Evolutionary conservation across 2,329 filamentous ascomycete genomes (phyloP).

Genomic region (Cladosporium sp.): DNA sequence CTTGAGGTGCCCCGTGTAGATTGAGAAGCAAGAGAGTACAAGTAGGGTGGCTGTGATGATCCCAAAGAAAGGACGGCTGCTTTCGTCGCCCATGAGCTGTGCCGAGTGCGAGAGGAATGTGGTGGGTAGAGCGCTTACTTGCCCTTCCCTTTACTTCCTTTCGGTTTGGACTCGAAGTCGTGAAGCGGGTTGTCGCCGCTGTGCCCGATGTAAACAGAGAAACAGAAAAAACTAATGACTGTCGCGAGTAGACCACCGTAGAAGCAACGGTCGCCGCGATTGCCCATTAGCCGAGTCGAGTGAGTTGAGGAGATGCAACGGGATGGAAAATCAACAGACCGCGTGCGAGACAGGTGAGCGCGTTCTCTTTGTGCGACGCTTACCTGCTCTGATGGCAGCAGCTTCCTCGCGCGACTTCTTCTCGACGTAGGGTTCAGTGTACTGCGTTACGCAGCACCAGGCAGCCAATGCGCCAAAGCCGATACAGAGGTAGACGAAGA

Average conservation of each 20-base stretch:
- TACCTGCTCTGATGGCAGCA: background rate
- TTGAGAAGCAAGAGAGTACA: background rate
- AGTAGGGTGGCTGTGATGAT: background rate
- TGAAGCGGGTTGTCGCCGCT: background rate
- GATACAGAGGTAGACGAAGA: background rate
- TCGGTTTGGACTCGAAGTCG: background rate
- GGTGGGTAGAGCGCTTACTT: background rate
- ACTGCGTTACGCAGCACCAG: background rate
- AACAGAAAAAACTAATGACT: constrained; percentile 1
- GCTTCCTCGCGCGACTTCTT: background rate
- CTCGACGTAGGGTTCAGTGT: background rate
- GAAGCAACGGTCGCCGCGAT: constrained; percentile 1
- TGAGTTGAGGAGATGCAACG: background rate
- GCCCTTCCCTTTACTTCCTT: background rate
- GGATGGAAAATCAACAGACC: background rate
- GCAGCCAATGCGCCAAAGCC: background rate
- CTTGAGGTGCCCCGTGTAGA: background rate
- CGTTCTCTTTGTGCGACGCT: background rate
- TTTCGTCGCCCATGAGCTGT: constrained; percentile 4
- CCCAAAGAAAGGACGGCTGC: background rate
- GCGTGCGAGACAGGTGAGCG: background rate
- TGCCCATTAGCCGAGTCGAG: background rate
- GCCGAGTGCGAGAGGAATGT: background rate
- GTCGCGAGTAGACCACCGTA: background rate
- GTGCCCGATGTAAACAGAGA: background rate